Conservation (phyloP, 208 protist genomes). For the Trypanosoma boissoni region DNA sequence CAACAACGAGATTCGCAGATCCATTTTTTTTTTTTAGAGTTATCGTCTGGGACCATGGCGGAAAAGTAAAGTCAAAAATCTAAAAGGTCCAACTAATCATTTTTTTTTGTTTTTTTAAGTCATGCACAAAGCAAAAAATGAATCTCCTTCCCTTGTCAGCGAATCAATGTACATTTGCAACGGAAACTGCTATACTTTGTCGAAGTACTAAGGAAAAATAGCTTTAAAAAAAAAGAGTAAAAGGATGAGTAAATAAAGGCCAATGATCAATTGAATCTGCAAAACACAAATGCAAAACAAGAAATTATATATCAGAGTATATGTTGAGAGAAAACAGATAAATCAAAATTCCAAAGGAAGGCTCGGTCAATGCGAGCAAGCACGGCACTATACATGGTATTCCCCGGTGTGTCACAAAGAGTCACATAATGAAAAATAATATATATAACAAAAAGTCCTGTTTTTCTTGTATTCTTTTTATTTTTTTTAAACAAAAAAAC, state of each 20-base stretch:
- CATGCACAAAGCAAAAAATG: too few relatives aligned
- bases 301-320: too few relatives aligned
- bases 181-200: too few relatives aligned
- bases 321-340: neutral
- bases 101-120: neutral
- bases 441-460: neutral
- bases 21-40: neutral
- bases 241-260: too few relatives aligned
- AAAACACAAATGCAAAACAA: too few relatives aligned
- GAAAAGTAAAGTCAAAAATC: too few relatives aligned
- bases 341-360: neutral
- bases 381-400: neutral
- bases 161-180: too few relatives aligned
- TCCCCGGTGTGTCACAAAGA: neutral
- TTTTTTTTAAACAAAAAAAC: constrained; percentile 3
- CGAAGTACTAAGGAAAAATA: too few relatives aligned
- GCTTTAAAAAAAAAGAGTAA: too few relatives aligned
- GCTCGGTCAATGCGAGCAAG: neutral
- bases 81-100: too few relatives aligned
- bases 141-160: too few relatives aligned
- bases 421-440: neutral
- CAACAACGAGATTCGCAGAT: neutral
- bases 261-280: too few relatives aligned
- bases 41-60: neutral
- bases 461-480: neutral